Evolutionary conservation across 257 asterid species (phyloP), one percentile per base, ranked within the genome.

Genomic region (Solanum megistacrolobum): DNA sequence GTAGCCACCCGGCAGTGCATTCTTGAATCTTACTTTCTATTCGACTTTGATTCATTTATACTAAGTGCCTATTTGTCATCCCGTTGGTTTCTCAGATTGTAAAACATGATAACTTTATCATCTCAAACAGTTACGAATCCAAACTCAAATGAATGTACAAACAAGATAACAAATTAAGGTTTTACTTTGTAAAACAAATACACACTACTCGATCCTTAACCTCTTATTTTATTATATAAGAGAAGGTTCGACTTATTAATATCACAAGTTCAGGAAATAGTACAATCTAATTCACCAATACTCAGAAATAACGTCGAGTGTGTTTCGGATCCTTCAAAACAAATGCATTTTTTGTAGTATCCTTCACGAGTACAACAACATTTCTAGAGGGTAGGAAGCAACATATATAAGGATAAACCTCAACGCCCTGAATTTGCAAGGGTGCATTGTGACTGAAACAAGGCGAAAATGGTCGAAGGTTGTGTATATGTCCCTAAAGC

Each of bases 371-470:
- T 34, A 32, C n/a, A n/a, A 73, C 46, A 34, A 72, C 27, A 9
- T 32, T 18, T 72, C 9, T 20, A 9, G 25, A 72, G 79, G 43
- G 0, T 4, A 18, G 14, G 43, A 35, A 71, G 31, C 52, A 74
- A 36, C 83, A 36, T 35, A 35, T 35, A 10, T 20, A 18, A 16
- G 29, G 83, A 74, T 21, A 73, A 74, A 48, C 20, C 69, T 82
- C 69, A 82, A 48, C 69, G 69, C 27, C 85, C 85, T 5, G 43
- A 18, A 20, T 82, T 82, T 36, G 86, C 66, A 65, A 65, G 68
- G 32, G 87, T 55, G 74, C 93, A 89, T 13, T 91, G 89, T 4
- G 86, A n/a, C 23, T 84, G 84, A 73, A 89, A 89, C 55, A 76
- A n/a, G 3, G 92, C 55, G 31, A 87, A 69, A 5, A 89, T 55